Base-by-base conservation (phyloP, 805 yeast genomes). In the Candida stauntonica region DNA sequence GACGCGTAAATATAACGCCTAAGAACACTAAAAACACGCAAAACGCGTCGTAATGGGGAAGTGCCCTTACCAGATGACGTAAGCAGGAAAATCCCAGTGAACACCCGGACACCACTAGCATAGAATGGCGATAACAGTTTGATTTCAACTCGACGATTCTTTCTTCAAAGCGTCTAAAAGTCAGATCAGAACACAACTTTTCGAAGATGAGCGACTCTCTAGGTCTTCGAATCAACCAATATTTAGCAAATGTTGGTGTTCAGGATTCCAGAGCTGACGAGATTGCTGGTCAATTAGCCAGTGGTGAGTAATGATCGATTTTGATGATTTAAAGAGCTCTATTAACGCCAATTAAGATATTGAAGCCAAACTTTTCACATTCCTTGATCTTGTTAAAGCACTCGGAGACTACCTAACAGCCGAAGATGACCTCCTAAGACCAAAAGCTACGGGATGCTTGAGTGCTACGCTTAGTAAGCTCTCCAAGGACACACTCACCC, bases 381-480 rank as follows among this genome's bases (percentile, higher is more conserved):
- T 46, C 13, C 29, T 82, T 13, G 73, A 72, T 33, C 63, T 84
- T 30, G 75, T 85, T 7, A 68, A 74, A 32, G 56, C 66, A 2
- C 62, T 85, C 20, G 87, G 86, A n/a, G 76, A 74, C 19, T 66
- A 70, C 34, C 62, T 85, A 20, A 79, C 85, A 1, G 73, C 82
- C 3, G 81, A 76, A 7, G 78, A 77, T 42, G 74, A 71, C 18
- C 46, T 57, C 2, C 62, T 71, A 14, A 64, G 94, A 44, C 56
- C 70, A 6, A 73, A 70, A 38, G 75, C 79, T 0, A 58, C 74
- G 4, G 43, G 49, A 17, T 73, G 76, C 36, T 51, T 76, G 7
- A 52, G 77, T 1, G 56, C 59, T 3, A 61, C 67, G 1, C 45
- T 76, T 19, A 41, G 47, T 3, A 47, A 53, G 12, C 42, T 72